Evolutionary conservation across 2,329 filamentous ascomycete species (phyloP).

Genomic region (Aspergillus sp.): DNA sequence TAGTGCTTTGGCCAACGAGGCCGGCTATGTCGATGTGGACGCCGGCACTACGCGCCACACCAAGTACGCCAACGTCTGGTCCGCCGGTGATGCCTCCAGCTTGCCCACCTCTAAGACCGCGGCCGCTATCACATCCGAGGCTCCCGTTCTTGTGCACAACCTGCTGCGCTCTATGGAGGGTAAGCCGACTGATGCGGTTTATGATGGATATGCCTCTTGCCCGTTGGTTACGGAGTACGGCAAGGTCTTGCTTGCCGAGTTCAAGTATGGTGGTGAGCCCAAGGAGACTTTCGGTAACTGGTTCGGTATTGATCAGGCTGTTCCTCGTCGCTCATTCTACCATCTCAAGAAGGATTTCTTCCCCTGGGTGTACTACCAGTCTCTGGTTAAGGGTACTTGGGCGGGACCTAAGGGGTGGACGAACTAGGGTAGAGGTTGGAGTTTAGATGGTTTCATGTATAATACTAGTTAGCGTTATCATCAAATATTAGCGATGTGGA

Average conservation of each 20-base stretch:
- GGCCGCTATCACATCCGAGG: constrained; percentile 55
- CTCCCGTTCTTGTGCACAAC: constrained; percentile 55
- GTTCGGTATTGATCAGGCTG: constrained; percentile 60
- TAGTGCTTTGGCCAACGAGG: constrained; percentile 56
- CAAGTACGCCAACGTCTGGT: constrained; percentile 61
- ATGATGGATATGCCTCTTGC: constrained; percentile 60
- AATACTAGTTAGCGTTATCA: background rate
- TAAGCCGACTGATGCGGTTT: constrained; percentile 46
- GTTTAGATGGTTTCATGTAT: background rate
- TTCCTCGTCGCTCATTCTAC: constrained; percentile 60
- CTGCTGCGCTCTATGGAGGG: constrained; percentile 50
- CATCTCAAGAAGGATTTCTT: constrained; percentile 68
- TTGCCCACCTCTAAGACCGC: constrained; percentile 61
- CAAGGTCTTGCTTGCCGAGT: constrained; percentile 65
- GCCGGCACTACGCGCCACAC: constrained; percentile 55
- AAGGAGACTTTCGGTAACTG: constrained; percentile 62
- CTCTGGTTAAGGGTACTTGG: constrained; percentile 64
- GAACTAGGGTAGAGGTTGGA: background rate
- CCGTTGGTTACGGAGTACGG: constrained; percentile 59
- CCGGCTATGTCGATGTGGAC: constrained; percentile 61
- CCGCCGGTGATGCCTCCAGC: constrained; percentile 60
- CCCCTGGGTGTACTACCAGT: constrained; percentile 64
- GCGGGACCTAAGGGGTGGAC: constrained; percentile 59
- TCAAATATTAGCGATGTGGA: no score
- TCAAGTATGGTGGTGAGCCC: constrained; percentile 64